Evolutionary conservation across 345 rosid genomes (phyloP), one percentile per base, ranked within the genome.

Genomic region (Gossypium australe): DNA sequence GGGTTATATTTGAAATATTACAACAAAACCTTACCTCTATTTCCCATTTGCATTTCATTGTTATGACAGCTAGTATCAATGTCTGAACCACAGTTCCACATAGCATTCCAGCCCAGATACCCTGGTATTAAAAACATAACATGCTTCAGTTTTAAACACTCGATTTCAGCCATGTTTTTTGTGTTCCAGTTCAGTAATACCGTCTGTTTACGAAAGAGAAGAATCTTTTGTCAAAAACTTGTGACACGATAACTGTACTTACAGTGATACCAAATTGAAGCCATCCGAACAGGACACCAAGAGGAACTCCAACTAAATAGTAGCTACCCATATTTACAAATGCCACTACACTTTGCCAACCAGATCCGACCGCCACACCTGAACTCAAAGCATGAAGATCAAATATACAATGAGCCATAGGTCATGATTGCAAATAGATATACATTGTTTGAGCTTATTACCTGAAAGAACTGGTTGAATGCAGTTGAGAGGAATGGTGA

Each of bases 381-480:
- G 79, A 47, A 77, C 63, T 55, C 7, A 3, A 47, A 78, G 44
- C 9, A 53, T 10, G 8, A 41, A 7, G 17, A 53, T 27, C 7
- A 12, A 61, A 56, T 60, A 72, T 18, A 60, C 1, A 2, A 27
- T 2, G 12, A 74, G 59, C 11, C 47, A 11, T 17, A 29, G 16
- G 67, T 68, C 51, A 22, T 25, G 11, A 72, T 25, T 61, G 60
- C 43, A 27, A 55, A 29, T 29, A 70, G 34, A 51, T 38, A 22
- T 41, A 53, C 45, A 5, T 57, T 45, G 52, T 38, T 38, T 38
- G 14, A 58, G 72, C 18, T 68, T 68, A 48, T 76, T n/a, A 84
- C 90, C 92, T 72, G 87, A 82, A 71, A 87, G 85, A 66, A 89
- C 84, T 2, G 90, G 93, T 72, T 87, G 90, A 64, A 89, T 76